Evolutionary conservation across 2,329 filamentous ascomycete species (phyloP).

Genomic region (Plectosphaerella cucumerina): DNA sequence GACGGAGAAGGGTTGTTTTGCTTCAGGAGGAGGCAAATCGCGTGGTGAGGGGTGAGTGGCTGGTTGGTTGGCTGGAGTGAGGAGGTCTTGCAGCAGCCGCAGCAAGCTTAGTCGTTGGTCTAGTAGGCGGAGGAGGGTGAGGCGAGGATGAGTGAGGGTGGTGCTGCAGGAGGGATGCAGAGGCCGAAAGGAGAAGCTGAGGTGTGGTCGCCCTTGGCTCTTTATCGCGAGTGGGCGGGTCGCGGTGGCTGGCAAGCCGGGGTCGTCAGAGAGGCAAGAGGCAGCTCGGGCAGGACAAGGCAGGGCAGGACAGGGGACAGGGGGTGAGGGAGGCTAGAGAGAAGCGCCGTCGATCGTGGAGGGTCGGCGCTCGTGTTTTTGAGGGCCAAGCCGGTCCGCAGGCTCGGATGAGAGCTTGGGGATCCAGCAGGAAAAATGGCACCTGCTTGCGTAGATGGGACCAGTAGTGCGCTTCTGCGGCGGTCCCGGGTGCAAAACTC

Average conservation of each 20-base stretch:
- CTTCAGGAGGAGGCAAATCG: background rate
- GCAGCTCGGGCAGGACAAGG: background rate
- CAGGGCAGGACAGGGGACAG: too few species aligned
- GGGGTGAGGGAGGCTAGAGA: too few species aligned
- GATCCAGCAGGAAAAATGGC: background rate
- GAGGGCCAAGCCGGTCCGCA: background rate
- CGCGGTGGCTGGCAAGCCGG: background rate
- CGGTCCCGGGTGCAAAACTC: too few species aligned
- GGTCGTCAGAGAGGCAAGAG: too few species aligned
- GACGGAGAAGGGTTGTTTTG: background rate
- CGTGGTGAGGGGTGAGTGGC: background rate
- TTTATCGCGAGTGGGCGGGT: background rate
- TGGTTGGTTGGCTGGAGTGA: constrained; percentile 1
- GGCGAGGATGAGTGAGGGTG: background rate
- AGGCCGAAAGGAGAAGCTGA: background rate
- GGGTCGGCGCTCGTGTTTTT: background rate
- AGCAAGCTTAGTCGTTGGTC: background rate
- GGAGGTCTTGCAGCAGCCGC: constrained; percentile 5
- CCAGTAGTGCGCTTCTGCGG: background rate
- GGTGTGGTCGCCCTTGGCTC: background rate
- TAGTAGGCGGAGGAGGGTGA: too few species aligned
- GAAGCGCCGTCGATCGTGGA: background rate
- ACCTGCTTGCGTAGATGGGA: background rate
- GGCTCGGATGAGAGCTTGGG: background rate
- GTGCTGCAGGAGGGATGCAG: background rate